Base-by-base conservation (phyloP, 345 rosid species). In the Dovyalis caffra region DNA sequence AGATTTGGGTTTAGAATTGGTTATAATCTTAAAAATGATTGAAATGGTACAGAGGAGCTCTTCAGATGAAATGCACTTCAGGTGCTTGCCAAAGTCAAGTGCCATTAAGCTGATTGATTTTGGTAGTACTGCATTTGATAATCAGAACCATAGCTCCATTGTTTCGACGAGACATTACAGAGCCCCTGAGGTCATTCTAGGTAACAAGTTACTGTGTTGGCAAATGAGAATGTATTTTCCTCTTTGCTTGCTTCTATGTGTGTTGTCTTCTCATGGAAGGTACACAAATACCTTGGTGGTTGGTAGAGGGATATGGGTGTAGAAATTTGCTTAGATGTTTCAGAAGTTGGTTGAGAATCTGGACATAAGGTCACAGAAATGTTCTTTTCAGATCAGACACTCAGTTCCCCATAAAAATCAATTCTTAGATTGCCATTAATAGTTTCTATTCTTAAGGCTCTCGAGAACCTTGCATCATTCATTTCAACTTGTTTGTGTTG, bases 91-190 rank as follows among this genome's bases (percentile, higher is more conserved):
- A 72, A 77, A 72, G 72, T 77, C 80, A 58, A 77, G 80, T 77
- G 68, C 80, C 73, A 77, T 78, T 72, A 78, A 78, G 81, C 81
- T 78, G 68, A 78, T 78, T 78, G 81, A 78, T 68, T 78, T 78
- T 78, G 81, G 81, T 68, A 78, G 76, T 73, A 72, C 77, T 53
- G 51, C 76, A 29, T 78, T 29, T 68, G 81, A 66, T 58, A 60
- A 78, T 78, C 68, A 72, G 68, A 58, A 73, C 32, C 81, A 78
- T 72, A 73, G 77, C 81, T 78, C 81, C 76, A 73, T 78, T 72
- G 81, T 78, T 33, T 78, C 73, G 28, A 78, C 81, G 34, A 78
- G 81, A 78, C 81, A 72, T 66, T 78, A 78, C 77, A 72, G 81
- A 72, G 81, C 81, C 62, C 81, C 81, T 66, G 81, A 78, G 73